phyloP scores from a whole-genome alignment of 2,329 filamentous ascomycete genomes.

The Mycogone perniciosa region DNA sequence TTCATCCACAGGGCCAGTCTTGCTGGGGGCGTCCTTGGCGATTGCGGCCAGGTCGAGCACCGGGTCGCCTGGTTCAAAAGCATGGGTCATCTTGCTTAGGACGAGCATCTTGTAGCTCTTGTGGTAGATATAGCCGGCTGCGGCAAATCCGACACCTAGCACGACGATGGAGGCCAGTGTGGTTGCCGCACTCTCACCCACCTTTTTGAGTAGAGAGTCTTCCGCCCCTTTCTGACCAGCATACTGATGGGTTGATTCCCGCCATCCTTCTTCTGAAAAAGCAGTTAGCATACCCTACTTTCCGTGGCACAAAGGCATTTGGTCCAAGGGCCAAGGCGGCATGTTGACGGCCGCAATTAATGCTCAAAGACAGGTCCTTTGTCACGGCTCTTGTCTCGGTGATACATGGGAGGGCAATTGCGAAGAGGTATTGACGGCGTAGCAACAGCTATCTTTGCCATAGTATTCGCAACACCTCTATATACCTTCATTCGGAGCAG shows the following conservation, averaged over 20 bases:
- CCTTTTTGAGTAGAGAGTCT: conserved; percentile 48
- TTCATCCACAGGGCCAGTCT: conserved; percentile 33
- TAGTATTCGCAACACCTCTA: too few relatives aligned
- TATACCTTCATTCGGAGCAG: too few relatives aligned
- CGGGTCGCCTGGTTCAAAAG: conserved; percentile 87
- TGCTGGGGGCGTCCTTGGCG: conserved; percentile 48
- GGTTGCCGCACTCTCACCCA: conserved; percentile 68
- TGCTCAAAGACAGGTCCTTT: too few relatives aligned
- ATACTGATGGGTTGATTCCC: background rate
- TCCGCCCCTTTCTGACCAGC: background rate
- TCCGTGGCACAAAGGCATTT: background rate
- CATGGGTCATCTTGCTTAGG: conserved; percentile 84
- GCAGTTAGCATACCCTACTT: background rate
- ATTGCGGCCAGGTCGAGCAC: conserved; percentile 73
- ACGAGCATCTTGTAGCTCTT: conserved; percentile 84
- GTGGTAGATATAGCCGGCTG: conserved; percentile 73
- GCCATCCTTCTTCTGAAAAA: background rate
- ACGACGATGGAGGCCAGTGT: conserved; percentile 70
- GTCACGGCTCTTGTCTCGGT: too few relatives aligned
- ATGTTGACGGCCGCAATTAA: too few relatives aligned
- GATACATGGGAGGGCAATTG: too few relatives aligned
- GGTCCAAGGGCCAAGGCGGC: too few relatives aligned
- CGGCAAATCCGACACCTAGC: conserved; percentile 56
- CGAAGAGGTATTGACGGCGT: background rate
- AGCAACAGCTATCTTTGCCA: background rate